A percentile compares a stretch with the other conserved stretches of the same genome.
Evolutionary conservation across 345 rosid species (phyloP).

Genomic region (Arabidopsis thaliana): DNA sequence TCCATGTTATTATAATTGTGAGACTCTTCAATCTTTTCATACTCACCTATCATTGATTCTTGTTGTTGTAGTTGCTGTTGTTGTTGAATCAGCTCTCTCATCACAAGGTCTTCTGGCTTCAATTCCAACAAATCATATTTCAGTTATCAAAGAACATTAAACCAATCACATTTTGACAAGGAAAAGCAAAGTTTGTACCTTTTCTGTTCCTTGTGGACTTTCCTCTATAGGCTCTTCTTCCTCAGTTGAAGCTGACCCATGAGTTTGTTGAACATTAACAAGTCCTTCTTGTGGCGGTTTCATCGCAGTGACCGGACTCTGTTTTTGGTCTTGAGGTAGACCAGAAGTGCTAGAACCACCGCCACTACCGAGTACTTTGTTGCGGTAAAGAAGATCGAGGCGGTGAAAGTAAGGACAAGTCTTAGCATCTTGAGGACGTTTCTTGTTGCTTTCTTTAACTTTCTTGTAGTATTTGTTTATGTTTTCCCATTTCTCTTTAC

Average conservation of each 20-base stretch:
- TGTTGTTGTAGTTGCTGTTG: conserved; percentile 48
- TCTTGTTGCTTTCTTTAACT: conserved; percentile 83
- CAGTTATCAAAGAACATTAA: conserved; percentile 44
- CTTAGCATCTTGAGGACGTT: conserved; percentile 85
- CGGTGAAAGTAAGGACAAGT: conserved; percentile 90
- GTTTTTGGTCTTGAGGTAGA: conserved; percentile 42
- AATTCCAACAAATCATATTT: conserved; percentile 51
- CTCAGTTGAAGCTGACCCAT: conserved; percentile 38
- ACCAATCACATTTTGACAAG: conserved; percentile 1
- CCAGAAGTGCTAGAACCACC: conserved; percentile 35
- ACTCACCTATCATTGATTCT: conserved; percentile 54
- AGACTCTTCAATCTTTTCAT: conserved; percentile 53
- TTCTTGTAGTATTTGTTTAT: conserved; percentile 91
- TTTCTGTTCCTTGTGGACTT: conserved; percentile 42
- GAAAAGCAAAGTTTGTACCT: conserved; percentile 49
- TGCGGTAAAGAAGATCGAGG: conserved; percentile 73
- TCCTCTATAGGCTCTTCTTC: conserved; percentile 41
- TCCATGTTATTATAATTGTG: conserved; percentile 50
- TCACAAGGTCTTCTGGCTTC: conserved; percentile 89
- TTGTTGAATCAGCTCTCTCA: conserved; percentile 63
- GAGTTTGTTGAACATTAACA: conserved; percentile 34
- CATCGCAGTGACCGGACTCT: conserved; percentile 28
- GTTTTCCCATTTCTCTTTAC: conserved; percentile 95
- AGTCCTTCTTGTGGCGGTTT: conserved; percentile 49
- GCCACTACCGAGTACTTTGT: conserved; percentile 52